A percentile compares a stretch with the other conserved stretches of the same genome.
Evolutionary conservation across 768 basidiomycete genomes (phyloP).

Genomic region (Leccinum barrowsii): DNA sequence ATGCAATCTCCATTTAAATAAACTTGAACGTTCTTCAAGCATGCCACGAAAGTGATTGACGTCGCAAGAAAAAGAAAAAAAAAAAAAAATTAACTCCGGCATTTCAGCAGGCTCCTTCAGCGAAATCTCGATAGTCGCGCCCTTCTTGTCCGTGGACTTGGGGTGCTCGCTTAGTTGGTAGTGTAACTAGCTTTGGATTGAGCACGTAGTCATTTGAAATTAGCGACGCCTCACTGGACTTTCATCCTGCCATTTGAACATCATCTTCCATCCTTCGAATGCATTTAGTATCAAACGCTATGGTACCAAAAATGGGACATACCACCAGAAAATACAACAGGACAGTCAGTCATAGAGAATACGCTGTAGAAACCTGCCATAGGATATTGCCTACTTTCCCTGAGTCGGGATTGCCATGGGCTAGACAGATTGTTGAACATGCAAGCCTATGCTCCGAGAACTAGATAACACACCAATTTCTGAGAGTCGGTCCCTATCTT

Average conservation of each 20-base stretch:
- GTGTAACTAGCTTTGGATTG: slow-evolving; percentile 48
- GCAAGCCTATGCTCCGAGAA: not conserved
- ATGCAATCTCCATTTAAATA: slow-evolving; percentile 74
- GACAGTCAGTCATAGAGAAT: slow-evolving; percentile 77
- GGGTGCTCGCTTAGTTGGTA: slow-evolving; percentile 68
- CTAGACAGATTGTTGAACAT: slow-evolving; percentile 33
- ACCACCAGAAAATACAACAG: slow-evolving; percentile 75
- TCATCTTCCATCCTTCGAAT: slow-evolving; percentile 74
- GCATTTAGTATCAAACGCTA: not conserved
- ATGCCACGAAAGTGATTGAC: slow-evolving; percentile 87
- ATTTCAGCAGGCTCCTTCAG: slow-evolving; percentile 74
- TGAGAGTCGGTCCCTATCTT: slow-evolving; percentile 87
- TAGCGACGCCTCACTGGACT: slow-evolving; percentile 43
- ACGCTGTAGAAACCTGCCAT: slow-evolving; percentile 64
- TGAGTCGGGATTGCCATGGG: slow-evolving; percentile 91
- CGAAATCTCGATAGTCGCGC: slow-evolving; percentile 84
- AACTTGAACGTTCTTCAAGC: slow-evolving; percentile 69
- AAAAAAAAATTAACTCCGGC: slow-evolving; percentile 63
- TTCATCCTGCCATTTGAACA: slow-evolving; percentile 87
- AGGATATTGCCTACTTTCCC: slow-evolving; percentile 69
- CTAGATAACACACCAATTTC: slow-evolving; percentile 67
- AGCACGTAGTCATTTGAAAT: not conserved
- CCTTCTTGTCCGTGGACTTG: slow-evolving; percentile 25
- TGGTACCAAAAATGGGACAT: slow-evolving; percentile 17
- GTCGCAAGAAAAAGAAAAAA: slow-evolving; percentile 85